Evolutionary conservation across 2,329 filamentous ascomycete species (phyloP).

Genomic region (Fusarium nanum): DNA sequence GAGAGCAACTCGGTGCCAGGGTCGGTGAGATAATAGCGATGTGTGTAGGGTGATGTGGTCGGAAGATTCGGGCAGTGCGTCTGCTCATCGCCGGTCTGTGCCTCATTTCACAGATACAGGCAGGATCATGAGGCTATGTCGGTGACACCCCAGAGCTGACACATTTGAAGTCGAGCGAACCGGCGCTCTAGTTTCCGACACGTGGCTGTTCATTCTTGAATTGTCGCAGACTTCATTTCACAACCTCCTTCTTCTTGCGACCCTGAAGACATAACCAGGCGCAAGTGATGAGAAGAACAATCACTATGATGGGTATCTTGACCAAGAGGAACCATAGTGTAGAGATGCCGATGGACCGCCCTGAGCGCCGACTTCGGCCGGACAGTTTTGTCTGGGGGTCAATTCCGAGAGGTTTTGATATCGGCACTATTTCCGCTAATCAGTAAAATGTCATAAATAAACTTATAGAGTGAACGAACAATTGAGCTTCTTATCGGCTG

Average conservation of each 20-base stretch:
- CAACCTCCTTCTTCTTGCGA: background rate
- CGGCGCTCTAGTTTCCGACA: background rate
- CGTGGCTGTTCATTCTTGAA: background rate
- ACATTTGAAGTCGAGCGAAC: background rate
- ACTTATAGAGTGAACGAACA: background rate
- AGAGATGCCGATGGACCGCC: background rate
- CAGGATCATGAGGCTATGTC: background rate
- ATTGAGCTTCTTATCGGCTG: background rate
- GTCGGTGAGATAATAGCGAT: background rate
- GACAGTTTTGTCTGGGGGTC: background rate
- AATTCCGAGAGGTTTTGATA: background rate
- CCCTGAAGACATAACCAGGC: background rate
- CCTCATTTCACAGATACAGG: background rate
- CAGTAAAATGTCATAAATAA: background rate
- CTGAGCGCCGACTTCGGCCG: background rate
- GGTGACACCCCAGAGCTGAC: background rate
- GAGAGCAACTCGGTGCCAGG: background rate
- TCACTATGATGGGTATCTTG: slow-evolving; percentile 1
- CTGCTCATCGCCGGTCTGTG: background rate
- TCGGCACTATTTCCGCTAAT: background rate
- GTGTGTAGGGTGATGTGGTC: background rate
- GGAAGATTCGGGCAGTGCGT: background rate
- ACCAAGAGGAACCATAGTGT: slow-evolving; percentile 1
- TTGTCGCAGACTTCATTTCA: background rate
- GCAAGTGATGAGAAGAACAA: background rate